Base-by-base conservation (phyloP, 2,329 filamentous ascomycete genomes). In the Hymenoscyphus repandus region DNA sequence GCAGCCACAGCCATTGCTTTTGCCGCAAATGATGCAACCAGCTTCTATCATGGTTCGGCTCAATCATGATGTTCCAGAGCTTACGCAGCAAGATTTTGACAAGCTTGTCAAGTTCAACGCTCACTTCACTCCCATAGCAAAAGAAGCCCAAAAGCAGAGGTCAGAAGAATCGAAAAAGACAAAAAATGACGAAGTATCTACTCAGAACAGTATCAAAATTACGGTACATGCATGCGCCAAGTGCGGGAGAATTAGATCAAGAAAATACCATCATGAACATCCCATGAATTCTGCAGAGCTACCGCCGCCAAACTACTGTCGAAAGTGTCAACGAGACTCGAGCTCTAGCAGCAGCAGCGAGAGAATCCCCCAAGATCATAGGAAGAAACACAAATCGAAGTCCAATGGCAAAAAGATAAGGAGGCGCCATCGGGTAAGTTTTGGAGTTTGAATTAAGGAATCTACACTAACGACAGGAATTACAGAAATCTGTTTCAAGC, bases 201-300 rank as follows among this genome's bases (percentile, higher is more conserved):
- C 59, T 30, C 65, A 68, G 64, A 65, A 63, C 59, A 62, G 65
- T 3, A 54, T 58, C 32, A 55, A 52, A 27, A 51, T 62, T 7
- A 57, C 54, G 9, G 72, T 74, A 47, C 66, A 68, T 52, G 69
- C 75, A 17, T 78, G 75, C 59, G 71, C 66, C 37, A 60, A 66
- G 22, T 75, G 73, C 50, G 69, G 70, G 18, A 66, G 64, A 18
- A 60, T 69, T 5, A 66, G 73, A 39, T 75, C 73, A 5, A 61
- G 62, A 22, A 62, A 59, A 10, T 74, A 70, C 40, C 71, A 74
- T 37, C 45, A 62, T 37, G 57, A 65, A 6, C 61, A 71, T 45
- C 62, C 68, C 5, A 53, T 71, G 37, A 52, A 58, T 53, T 52
- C 59, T 40, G 59, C 63, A 40, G 53, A 64, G 39, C 55, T 66